Base-by-base conservation (phyloP, 495 filamentous ascomycete species). In the Penicillium subrubescens region DNA sequence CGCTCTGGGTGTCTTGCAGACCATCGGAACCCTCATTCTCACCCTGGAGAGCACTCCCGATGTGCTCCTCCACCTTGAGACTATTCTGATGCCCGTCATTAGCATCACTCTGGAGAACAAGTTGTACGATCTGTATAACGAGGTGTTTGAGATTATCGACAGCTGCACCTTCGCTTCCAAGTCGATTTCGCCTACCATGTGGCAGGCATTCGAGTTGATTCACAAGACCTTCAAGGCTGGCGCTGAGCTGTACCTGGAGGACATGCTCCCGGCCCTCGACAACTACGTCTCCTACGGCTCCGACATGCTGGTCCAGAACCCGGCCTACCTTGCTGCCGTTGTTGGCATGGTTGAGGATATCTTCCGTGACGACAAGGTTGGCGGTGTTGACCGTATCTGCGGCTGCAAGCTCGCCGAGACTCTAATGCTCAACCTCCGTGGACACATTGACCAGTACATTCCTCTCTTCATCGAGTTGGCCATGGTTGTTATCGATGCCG, bases 141-240 rank as follows among this genome's bases (percentile, higher is more conserved):
- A 99, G 71, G 87, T 97, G 14, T 99, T 99, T 71, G 95, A 99
- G 77, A 99, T 99, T 69, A 96, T 99, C 69, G 95, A 99, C 75
- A 96, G 92, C 83, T 99, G 96, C 80, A 99, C 96, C n/a, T 99
- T 98, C 73, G 90, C 95, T 17, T 93, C 95, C 39, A 99, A 98
- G 80, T 84, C 86, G 39, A 97, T 99, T 63, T 97, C 95, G 5
- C 88, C 90, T 25, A 96, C 90, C 35, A 99, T 99, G 95, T 99
- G 95, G 95, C 87, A 93, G 72, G 93, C 96, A 3, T 99, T 99
- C 69, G 93, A 94, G 77, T 87, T 98, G 33, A 95, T 99, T 63
- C 96, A 98, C 75, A 86, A 90, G 66, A 97, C 94, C 10, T 99
- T 99, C 84, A 97, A 97, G 81, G 90, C 92, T 50, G 93, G 95